Evolutionary conservation across 495 filamentous ascomycete genomes (phyloP).

Genomic region (Echria macrotheca): DNA sequence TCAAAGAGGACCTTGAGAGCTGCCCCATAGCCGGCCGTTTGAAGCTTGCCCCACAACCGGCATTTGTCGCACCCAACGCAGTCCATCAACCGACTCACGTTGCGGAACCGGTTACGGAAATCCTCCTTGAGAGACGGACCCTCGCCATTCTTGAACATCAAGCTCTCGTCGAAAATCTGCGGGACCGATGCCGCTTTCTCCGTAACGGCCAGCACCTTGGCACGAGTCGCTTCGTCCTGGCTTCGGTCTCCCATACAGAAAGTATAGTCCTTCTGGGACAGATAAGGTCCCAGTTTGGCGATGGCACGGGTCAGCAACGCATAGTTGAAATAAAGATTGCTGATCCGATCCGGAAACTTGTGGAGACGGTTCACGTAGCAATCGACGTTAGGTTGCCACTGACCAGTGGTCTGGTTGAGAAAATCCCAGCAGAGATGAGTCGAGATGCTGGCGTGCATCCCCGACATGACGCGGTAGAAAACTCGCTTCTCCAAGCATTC

Average conservation of each 20-base stretch:
- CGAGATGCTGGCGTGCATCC: slow-evolving; percentile 96
- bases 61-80: slow-evolving; percentile 99
- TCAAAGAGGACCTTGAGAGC: slow-evolving; percentile 95
- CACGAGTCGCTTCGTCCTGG: slow-evolving; percentile 73
- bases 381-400: slow-evolving; percentile 86
- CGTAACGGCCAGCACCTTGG: slow-evolving; percentile 70
- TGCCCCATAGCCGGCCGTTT: slow-evolving; percentile 90
- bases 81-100: slow-evolving; percentile 94
- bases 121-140: slow-evolving; percentile 82
- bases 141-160: slow-evolving; percentile 82
- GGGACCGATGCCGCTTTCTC: slow-evolving; percentile 59
- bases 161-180: slow-evolving; percentile 83
- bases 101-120: slow-evolving; percentile 94
- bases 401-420: slow-evolving; percentile 87
- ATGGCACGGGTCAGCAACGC: slow-evolving; percentile 85
- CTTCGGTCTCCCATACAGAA: slow-evolving; percentile 82
- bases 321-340: slow-evolving; percentile 99
- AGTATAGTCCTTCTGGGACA: slow-evolving; percentile 62
- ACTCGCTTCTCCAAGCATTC: slow-evolving; percentile 96
- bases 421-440: slow-evolving; percentile 97
- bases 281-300: slow-evolving; percentile 80
- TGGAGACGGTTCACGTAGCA: slow-evolving; percentile 87
- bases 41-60: slow-evolving; percentile 96
- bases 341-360: slow-evolving; percentile 79
- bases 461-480: slow-evolving; percentile 89